These are phyloP conservation scores for Arachis monticola DNA, from an alignment of 331 rosid species.

Conservation along the genomic window DNA sequence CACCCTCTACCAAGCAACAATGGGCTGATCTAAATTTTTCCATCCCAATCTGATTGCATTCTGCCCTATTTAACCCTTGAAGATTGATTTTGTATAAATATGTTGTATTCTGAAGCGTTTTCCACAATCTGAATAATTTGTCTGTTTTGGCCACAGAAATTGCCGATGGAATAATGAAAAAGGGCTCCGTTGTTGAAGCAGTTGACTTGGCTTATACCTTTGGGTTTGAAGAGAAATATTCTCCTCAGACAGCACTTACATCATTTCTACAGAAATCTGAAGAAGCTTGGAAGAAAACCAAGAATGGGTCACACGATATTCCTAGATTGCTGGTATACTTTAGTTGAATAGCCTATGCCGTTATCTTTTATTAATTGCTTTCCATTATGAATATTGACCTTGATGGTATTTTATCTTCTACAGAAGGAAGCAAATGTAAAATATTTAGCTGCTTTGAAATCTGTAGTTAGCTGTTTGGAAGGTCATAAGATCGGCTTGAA, in stretches of 20 bases:
- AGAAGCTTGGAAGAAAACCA: constrained; percentile 56
- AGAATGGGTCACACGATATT: constrained; percentile 39
- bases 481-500: constrained; percentile 52
- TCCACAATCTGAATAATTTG: background rate
- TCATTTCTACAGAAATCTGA: constrained; percentile 58
- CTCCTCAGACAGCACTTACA: constrained; percentile 49
- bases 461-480: constrained; percentile 56
- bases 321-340: constrained; percentile 49
- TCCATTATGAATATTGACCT: constrained; percentile 34
- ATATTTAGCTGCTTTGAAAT: constrained; percentile 61
- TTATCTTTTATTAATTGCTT: constrained; percentile 15
- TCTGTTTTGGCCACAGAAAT: constrained; percentile 50
- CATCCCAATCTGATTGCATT: background rate
- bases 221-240: constrained; percentile 58
- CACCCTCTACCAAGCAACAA: background rate
- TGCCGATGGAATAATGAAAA: constrained; percentile 51
- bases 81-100: too few species aligned
- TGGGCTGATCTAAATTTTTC: background rate
- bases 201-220: constrained; percentile 60
- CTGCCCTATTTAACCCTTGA: background rate
- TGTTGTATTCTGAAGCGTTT: too few species aligned
- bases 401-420: constrained; percentile 33
- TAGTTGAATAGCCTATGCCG: constrained; percentile 23
- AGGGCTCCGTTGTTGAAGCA: constrained; percentile 49
- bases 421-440: constrained; percentile 62